Evolutionary conservation across 2,329 filamentous ascomycete species (phyloP).

Genomic region (Pestalotiopsis sp.): DNA sequence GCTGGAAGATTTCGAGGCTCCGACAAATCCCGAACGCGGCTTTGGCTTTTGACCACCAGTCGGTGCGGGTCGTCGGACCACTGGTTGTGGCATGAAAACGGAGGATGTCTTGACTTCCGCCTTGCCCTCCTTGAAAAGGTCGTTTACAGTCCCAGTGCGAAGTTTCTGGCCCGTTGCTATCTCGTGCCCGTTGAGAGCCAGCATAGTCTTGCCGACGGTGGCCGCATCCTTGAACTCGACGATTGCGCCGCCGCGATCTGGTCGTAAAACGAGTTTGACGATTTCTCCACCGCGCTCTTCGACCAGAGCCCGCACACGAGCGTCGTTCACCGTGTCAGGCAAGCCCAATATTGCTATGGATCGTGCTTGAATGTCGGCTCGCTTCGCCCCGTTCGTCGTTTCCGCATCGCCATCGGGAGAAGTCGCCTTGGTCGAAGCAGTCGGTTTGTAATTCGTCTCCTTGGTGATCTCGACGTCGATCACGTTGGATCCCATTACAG

Average conservation of each 20-base stretch:
- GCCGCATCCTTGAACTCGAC: conserved; percentile 77
- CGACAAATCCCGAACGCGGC: conserved; percentile 46
- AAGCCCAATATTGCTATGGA: conserved; percentile 83
- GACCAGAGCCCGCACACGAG: conserved; percentile 74
- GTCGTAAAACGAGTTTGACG: conserved; percentile 76
- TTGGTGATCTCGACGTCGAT: conserved; percentile 67
- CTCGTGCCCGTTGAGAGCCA: conserved; percentile 58
- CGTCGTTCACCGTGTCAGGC: conserved; percentile 90
- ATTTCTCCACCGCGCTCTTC: conserved; percentile 68
- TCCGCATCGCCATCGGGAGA: conserved; percentile 40
- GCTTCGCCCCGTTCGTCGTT: conserved; percentile 40
- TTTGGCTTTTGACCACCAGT: conserved; percentile 40
- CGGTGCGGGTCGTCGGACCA: conserved; percentile 44
- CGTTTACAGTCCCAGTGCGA: conserved; percentile 54
- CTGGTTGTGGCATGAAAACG: conserved; percentile 45
- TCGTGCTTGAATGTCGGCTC: conserved; percentile 60
- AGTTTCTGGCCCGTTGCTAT: conserved; percentile 55
- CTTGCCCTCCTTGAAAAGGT: conserved; percentile 52
- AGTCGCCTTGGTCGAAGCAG: conserved; percentile 45
- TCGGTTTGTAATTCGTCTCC: conserved; percentile 58
- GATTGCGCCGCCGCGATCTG: conserved; percentile 82
- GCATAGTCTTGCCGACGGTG: conserved; percentile 72
- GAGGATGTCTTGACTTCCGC: conserved; percentile 34
- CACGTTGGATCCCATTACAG: conserved; percentile 68
- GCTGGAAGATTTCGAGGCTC: conserved; percentile 19